Evolutionary conservation across 2,329 filamentous ascomycete species (phyloP).

Genomic region (Pestalotiopsis sp.): DNA sequence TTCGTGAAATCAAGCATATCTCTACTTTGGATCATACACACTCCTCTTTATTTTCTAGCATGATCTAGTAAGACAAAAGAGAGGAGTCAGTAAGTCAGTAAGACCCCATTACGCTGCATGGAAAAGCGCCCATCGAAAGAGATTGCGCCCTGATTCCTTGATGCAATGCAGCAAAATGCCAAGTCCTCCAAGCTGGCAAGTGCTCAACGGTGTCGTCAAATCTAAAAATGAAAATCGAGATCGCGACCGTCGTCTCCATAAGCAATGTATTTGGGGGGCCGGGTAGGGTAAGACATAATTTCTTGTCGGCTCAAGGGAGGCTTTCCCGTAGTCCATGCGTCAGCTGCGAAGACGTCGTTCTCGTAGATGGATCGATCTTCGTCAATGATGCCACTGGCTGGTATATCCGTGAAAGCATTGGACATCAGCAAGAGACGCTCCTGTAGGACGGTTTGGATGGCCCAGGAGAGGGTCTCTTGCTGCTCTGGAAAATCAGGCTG

Average conservation of each 20-base stretch:
- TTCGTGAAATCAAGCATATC: too few species aligned
- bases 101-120: neutral
- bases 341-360: constrained; percentile 18
- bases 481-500: constrained; percentile 46
- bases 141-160: neutral
- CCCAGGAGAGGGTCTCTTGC: constrained; percentile 28
- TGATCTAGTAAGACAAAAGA: neutral
- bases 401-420: constrained; percentile 17
- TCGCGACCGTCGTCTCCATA: constrained; percentile 28
- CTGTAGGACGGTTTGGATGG: constrained; percentile 29
- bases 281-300: constrained; percentile 20
- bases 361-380: constrained; percentile 23
- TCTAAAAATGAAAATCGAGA: neutral
- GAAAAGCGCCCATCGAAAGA: neutral
- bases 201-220: neutral
- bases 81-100: neutral
- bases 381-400: constrained; percentile 28
- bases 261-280: constrained; percentile 18
- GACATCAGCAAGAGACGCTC: constrained; percentile 26
- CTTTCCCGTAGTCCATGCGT: constrained; percentile 25
- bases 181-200: neutral
- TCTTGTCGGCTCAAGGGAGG: constrained; percentile 22
- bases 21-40: neutral
- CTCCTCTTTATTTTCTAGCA: neutral
- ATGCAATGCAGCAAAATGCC: neutral